phyloP scores from a whole-genome alignment of 768 basidiomycete genomes.

The Leccinum subgranulosum region DNA sequence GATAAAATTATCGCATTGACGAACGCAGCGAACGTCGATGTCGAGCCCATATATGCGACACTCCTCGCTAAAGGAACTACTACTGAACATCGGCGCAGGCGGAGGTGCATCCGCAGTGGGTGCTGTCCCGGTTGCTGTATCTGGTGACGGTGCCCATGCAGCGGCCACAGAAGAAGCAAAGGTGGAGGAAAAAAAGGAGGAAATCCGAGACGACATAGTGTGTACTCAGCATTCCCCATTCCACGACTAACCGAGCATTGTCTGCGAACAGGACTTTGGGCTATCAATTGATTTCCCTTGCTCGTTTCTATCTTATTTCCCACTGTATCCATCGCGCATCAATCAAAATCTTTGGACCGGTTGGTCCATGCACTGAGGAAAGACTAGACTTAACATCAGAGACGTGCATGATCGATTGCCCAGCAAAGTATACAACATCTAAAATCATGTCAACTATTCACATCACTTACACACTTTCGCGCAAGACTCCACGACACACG shows the following conservation, averaged over 20 bases:
- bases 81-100: conserved; percentile 92
- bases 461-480: no score
- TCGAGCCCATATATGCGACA: conserved; percentile 97
- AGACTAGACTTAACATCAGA: no score
- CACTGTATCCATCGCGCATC: conserved; percentile 25
- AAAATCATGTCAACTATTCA: no score
- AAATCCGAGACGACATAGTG: conserved; percentile 72
- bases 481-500: no score
- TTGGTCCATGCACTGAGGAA: no score
- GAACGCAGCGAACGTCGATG: conserved; percentile 74
- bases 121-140: conserved; percentile 44
- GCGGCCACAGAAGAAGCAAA: conserved; percentile 69
- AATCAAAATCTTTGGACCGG: conserved; percentile 25
- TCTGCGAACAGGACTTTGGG: conserved; percentile 75
- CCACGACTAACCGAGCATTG: no score
- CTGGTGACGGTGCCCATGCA: no score
- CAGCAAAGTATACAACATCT: no score
- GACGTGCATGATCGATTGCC: no score
- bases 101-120: conserved; percentile 79
- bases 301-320: conserved; percentile 24
- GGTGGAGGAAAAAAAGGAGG: conserved; percentile 82
- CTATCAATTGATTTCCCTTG: conserved; percentile 70
- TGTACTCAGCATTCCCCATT: background rate
- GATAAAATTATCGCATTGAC: conserved; percentile 92
- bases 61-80: conserved; percentile 95